Evolutionary conservation across 495 filamentous ascomycete genomes (phyloP).

Genomic region (Penicillium fimorum): DNA sequence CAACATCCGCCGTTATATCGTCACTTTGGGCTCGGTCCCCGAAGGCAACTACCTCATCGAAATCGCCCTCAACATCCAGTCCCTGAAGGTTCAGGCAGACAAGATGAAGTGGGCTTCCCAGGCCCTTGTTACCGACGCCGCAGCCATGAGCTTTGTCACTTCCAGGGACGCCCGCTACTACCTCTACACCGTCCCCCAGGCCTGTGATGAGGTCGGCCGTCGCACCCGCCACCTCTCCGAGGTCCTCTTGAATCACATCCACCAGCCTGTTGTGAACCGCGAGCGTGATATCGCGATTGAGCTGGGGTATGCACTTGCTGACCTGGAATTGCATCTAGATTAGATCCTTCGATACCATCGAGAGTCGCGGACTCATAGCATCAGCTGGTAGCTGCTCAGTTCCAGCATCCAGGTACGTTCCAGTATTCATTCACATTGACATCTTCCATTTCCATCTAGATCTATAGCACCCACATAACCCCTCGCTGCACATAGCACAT

Average conservation of each 20-base stretch:
- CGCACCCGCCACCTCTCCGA: background rate
- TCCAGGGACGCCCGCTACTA: background rate
- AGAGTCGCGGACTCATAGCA: background rate
- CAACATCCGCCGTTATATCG: background rate
- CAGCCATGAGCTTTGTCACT: background rate
- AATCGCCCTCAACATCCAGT: background rate
- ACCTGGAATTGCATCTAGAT: background rate
- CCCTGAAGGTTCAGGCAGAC: conserved; percentile 5
- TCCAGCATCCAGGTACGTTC: background rate
- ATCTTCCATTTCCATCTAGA: background rate
- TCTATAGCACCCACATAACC: background rate
- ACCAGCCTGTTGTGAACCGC: background rate
- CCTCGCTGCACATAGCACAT: background rate
- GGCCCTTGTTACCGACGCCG: background rate
- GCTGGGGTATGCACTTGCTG: background rate
- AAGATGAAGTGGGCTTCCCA: conserved; percentile 4
- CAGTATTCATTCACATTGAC: background rate
- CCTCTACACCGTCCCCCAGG: background rate
- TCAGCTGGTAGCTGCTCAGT: background rate
- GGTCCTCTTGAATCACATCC: background rate
- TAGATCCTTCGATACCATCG: background rate
- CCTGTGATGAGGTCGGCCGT: background rate
- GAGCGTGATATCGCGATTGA: background rate
- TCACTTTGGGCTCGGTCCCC: background rate
- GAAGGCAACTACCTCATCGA: conserved; percentile 1